Conservation (phyloP, 2,329 filamentous ascomycete species). For the Fusarium buharicum region DNA sequence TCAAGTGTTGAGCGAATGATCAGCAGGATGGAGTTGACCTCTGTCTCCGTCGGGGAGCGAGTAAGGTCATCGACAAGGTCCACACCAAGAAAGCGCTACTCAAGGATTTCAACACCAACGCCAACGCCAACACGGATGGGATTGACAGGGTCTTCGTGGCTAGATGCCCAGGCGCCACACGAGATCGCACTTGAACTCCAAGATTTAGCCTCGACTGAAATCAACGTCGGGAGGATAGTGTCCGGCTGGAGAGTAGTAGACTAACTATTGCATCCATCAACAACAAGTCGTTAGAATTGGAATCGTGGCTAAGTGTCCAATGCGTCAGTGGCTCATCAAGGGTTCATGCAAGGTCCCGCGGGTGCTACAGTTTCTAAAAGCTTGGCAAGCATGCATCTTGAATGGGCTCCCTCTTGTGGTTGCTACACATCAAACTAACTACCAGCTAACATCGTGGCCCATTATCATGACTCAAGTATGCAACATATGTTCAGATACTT, state of each 20-base stretch:
- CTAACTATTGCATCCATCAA: not conserved
- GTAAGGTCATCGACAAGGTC: constrained; percentile 26
- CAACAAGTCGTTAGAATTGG: not conserved
- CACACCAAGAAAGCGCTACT: constrained; percentile 22
- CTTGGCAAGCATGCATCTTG: constrained; percentile 2
- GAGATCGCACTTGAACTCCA: constrained; percentile 33
- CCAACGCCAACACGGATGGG: constrained; percentile 21
- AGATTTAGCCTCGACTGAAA: constrained; percentile 41
- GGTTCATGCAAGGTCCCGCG: constrained; percentile 21
- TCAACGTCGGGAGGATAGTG: constrained; percentile 32
- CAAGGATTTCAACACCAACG: constrained; percentile 13
- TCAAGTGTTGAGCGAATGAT: not conserved
- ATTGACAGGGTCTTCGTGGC: constrained; percentile 20
- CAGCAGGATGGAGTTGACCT: not conserved
- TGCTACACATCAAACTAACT: constrained; percentile 1
- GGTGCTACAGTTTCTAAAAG: constrained; percentile 16
- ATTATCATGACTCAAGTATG: constrained; percentile 18
- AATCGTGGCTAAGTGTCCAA: constrained; percentile 14
- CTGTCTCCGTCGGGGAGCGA: constrained; percentile 2
- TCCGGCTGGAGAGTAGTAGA: constrained; percentile 11
- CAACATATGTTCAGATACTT: not conserved
- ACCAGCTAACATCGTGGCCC: too few species aligned
- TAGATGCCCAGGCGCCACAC: constrained; percentile 13
- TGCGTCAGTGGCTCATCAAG: constrained; percentile 7
- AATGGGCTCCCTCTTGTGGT: constrained; percentile 8